Evolutionary conservation across 179 eudicot species (phyloP), one percentile per base, ranked within the genome.

Genomic region (Silene vulgaris): DNA sequence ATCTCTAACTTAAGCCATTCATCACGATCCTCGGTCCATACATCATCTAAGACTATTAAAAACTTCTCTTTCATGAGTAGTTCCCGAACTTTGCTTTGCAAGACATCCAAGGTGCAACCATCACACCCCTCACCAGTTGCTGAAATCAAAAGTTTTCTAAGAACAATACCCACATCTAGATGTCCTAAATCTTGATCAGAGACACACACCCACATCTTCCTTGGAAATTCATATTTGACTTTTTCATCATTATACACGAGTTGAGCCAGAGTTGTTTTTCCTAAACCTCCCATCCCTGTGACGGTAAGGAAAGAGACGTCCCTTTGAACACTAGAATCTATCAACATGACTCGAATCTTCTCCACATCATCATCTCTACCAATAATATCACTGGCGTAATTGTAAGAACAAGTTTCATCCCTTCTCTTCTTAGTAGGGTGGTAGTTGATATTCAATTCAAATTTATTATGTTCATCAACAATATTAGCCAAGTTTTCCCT

Each of bases 31-130:
- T 75, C 80, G 19, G 70, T 74, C 84, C 82, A 75, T 7, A 80
- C 63, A 57, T 84, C 86, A 73, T 84, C 86, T 26, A 80, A 69
- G 8, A 83, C 77, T 12, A 77, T 80, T 26, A 84, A 69, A 64
- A 64, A 80, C 21, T 35, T 80, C 48, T 71, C 59, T 12, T 30
- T 66, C 16, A 0, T 48, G 9, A 73, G 17, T 63, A 45, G 50
- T 3, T 71, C 9, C n/a, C 13, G 28, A 14, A 76, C 37, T 28
- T 70, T 20, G 17, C n/a, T 35, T 14, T 56, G 77, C 35, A 73
- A 7, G 26, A 20, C 8, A 11, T 80, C 74, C 8, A 56, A 29
- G 13, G 68, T 45, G 40, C 19, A 43, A 12, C 62, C 57, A 1
- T 73, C 28, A 35, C 4, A 0, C 8, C 28, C 32, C 3, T 8